These are phyloP conservation scores for Asterophora parasitica DNA, from an alignment of 768 basidiomycete species.

Conservation along the genomic window DNA sequence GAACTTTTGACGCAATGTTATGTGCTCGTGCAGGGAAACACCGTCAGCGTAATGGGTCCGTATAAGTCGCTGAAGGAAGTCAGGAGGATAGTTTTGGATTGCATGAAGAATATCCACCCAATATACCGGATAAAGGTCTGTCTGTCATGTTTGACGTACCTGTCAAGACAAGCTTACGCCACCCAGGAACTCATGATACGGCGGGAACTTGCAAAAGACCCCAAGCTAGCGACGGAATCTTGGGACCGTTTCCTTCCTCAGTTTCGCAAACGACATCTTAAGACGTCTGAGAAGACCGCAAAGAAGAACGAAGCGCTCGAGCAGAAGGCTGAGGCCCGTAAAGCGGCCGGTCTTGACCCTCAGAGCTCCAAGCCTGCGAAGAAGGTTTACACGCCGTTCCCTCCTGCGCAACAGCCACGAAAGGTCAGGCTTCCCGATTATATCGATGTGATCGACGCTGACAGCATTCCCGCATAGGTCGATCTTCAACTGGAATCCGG, in stretches of 20 bases:
- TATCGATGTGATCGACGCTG: neutral
- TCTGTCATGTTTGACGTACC: slow-evolving; percentile 1
- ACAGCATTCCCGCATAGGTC: slow-evolving; percentile 40
- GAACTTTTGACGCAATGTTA: slow-evolving; percentile 96
- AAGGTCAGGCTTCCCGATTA: slow-evolving; percentile 49
- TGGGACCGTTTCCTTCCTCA: slow-evolving; percentile 98
- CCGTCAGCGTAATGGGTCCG: slow-evolving; percentile 97
- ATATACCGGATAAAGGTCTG: slow-evolving; percentile 96
- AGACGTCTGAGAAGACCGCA: slow-evolving; percentile 88
- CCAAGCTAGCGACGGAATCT: slow-evolving; percentile 86
- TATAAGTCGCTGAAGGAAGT: slow-evolving; percentile 96
- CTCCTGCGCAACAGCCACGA: slow-evolving; percentile 87
- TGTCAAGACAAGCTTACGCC: neutral
- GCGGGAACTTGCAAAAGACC: slow-evolving; percentile 96
- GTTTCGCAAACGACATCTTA: slow-evolving; percentile 91
- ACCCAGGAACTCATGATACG: slow-evolving; percentile 94
- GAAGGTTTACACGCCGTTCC: slow-evolving; percentile 98
- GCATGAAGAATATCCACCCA: slow-evolving; percentile 99
- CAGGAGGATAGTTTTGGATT: slow-evolving; percentile 91
- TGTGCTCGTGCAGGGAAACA: slow-evolving; percentile 96
- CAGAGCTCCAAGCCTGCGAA: slow-evolving; percentile 56
- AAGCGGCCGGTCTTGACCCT: slow-evolving; percentile 60
- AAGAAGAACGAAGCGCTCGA: slow-evolving; percentile 77
- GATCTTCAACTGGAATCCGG: slow-evolving; percentile 94
- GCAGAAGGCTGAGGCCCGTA: slow-evolving; percentile 57